Base-by-base conservation (phyloP, 2,329 filamentous ascomycete genomes). In the Exophiala alcalophila region DNA sequence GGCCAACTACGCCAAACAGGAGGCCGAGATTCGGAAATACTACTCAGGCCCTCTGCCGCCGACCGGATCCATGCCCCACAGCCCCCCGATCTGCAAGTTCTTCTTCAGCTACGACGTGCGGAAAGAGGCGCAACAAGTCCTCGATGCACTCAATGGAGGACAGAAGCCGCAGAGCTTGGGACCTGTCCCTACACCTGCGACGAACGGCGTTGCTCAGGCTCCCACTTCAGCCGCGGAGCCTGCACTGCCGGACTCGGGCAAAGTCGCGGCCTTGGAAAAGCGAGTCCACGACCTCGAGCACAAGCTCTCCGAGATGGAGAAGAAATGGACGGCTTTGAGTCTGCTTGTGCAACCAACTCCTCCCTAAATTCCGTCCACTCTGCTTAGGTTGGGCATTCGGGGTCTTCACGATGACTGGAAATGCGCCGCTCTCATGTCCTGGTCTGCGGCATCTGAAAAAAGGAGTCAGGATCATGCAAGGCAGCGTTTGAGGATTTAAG, bases 91-190 rank as follows among this genome's bases (percentile, higher is more conserved):
- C 27, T 56, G 53, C 33, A 33, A 56, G 14, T 56, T 56, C 36
- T 56, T 56, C 44, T 56, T 56, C 34, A 49, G 36, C 2, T 56
- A 56, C 28, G 53, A 56, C 40, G 53, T 56, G 15, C 42, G 46
- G 27, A 52, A 49, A 28, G 51, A 56, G 24, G 49, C 46, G 2
- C 19, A 40, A 21, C 27, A 47, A 23, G 38, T 45, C 12, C 33
- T 56, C n/a, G 27, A 43, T 16, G 40, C 40, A 19, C 15, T 38
- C 19, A 37, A 44, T 18, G 30, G n/a, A n/a, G n/a, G n/a, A n/a
- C n/a, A n/a, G n/a, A n/a, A n/a, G n/a, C n/a, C n/a, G n/a, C n/a
- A n/a, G n/a, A n/a, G n/a, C n/a, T n/a, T n/a, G n/a, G n/a, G n/a
- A n/a, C n/a, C 33, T 26, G 8, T 16, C 8, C 31, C 32, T 18